Percentiles rank a stretch among this genome's conserved stretches.
phyloP scores from a whole-genome alignment of 768 basidiomycete genomes.

The Tylopilus felleus region DNA sequence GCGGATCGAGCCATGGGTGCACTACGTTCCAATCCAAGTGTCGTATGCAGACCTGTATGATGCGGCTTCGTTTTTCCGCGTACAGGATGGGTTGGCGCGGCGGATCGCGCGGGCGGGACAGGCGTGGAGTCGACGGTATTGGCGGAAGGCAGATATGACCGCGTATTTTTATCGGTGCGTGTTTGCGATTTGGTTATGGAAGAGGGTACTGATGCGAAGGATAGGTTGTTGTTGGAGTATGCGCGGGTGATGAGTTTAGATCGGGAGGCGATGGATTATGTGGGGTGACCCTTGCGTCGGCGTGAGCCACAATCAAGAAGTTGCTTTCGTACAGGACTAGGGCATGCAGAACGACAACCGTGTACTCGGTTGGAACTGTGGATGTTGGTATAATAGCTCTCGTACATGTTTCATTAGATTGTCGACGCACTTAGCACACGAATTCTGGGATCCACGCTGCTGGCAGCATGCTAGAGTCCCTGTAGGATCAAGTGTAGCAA shows the following conservation, averaged over 20 bases:
- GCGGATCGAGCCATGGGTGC: conserved; percentile 64
- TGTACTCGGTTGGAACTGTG: too few species aligned
- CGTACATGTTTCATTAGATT: too few species aligned
- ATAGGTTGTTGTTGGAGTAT: conserved; percentile 54
- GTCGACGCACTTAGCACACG: too few species aligned
- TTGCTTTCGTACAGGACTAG: too few species aligned
- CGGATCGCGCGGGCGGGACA: conserved; percentile 56
- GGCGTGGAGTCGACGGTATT: conserved; percentile 54
- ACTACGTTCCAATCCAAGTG: conserved; percentile 67
- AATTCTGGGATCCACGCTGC: too few species aligned
- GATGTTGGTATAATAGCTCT: too few species aligned
- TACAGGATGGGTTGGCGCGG: conserved; percentile 56
- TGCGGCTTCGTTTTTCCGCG: conserved; percentile 67
- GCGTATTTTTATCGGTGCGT: conserved; percentile 58
- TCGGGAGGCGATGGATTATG: conserved; percentile 41
- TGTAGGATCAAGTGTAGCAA: too few species aligned
- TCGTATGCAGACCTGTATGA: conserved; percentile 71
- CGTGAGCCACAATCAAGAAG: too few species aligned
- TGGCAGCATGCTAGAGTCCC: too few species aligned
- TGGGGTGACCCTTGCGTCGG: not conserved
- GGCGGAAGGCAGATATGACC: conserved; percentile 58
- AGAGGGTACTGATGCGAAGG: not conserved
- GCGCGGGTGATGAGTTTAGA: conserved; percentile 48
- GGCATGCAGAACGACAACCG: too few species aligned
- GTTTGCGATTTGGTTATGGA: not conserved